These are phyloP conservation scores for Cronartium quercuum DNA, from an alignment of 1,284 basidiomycete species.

Conservation along the genomic window DNA sequence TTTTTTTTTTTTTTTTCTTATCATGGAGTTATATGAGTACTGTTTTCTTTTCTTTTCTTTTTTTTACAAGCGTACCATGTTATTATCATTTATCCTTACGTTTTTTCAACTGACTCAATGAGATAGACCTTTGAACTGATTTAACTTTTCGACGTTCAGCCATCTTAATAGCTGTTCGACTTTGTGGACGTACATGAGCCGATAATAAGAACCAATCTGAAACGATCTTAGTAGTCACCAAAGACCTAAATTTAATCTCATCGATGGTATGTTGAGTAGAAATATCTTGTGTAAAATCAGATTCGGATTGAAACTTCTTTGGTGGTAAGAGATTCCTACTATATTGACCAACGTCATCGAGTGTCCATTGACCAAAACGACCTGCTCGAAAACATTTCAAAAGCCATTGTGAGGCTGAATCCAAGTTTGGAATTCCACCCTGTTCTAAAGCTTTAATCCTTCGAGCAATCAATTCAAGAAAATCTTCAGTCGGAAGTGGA, in stretches of 20 bases:
- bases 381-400: conserved; percentile 74
- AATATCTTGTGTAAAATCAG: conserved; percentile 2
- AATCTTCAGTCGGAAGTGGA: conserved; percentile 47
- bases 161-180: conserved; percentile 21
- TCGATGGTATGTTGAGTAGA: no score
- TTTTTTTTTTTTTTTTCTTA: not conserved
- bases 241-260: no score
- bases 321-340: not conserved
- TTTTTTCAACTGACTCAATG: not conserved
- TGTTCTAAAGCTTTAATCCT: conserved; percentile 72
- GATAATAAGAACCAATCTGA: no score
- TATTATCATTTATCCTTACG: not conserved
- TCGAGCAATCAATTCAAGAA: conserved; percentile 63
- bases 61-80: not conserved
- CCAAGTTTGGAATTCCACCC: conserved; percentile 65
- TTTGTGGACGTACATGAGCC: not conserved
- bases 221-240: no score
- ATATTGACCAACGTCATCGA: conserved; percentile 51
- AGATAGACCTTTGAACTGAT: conserved; percentile 7
- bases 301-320: not conserved
- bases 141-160: conserved; percentile 6
- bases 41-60: not conserved
- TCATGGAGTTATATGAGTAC: not conserved
- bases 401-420: conserved; percentile 70
- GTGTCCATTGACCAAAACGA: conserved; percentile 55